phyloP scores from a whole-genome alignment of 345 rosid genomes.

The Pelargonium nanum region DNA sequence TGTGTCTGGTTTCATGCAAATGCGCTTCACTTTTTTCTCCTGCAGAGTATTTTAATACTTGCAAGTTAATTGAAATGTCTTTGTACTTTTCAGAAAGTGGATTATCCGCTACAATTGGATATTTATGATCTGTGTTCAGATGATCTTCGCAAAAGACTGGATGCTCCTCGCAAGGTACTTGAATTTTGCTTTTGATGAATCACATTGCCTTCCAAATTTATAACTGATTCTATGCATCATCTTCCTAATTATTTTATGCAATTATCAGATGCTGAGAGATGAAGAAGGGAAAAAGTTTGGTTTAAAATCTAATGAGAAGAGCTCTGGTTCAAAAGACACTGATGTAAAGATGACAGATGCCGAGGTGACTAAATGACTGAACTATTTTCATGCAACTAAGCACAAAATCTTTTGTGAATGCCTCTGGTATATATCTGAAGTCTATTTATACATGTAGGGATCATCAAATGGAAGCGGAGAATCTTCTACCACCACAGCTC shows the following conservation, averaged over 20 bases:
- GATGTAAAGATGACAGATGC: conserved; percentile 73
- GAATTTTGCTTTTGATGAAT: conserved; percentile 4
- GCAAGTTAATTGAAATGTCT: conserved; percentile 1
- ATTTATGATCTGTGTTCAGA: conserved; percentile 83
- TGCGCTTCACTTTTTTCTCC: background rate
- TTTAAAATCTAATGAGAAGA: conserved; percentile 41
- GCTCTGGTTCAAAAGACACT: conserved; percentile 40
- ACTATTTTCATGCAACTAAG: background rate
- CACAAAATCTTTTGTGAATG: background rate
- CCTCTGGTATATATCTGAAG: background rate
- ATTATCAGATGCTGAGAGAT: conserved; percentile 60
- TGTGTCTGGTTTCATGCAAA: background rate
- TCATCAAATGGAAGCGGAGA: conserved; percentile 54
- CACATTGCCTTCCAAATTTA: background rate
- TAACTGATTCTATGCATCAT: background rate
- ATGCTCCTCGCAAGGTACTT: conserved; percentile 81
- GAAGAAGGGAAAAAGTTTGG: conserved; percentile 87
- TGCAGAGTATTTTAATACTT: background rate
- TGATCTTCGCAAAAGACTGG: conserved; percentile 62
- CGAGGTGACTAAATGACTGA: conserved; percentile 37
- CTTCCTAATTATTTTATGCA: background rate
- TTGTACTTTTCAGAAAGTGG: conserved; percentile 68
- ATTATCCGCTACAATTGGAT: conserved; percentile 90
- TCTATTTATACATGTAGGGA: conserved; percentile 29
- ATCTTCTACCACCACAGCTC: conserved; percentile 39